phyloP scores from a whole-genome alignment of 1,139 yeast genomes.

The Zygosaccharomyces pseudobailii region DNA sequence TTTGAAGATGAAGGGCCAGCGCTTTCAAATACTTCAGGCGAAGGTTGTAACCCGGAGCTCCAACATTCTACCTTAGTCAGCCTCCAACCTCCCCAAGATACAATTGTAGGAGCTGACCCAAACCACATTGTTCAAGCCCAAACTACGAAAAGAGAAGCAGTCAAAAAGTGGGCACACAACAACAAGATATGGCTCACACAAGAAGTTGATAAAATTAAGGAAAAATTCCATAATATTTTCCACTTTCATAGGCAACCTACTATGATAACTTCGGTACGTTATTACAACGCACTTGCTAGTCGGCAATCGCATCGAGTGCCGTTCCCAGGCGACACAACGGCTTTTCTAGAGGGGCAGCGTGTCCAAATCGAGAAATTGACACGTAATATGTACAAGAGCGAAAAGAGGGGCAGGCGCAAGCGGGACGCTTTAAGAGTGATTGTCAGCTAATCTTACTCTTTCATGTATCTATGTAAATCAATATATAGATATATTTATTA shows the following conservation, averaged over 20 bases:
- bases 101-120: not conserved
- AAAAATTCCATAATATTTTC: slow-evolving; percentile 4
- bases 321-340: slow-evolving; percentile 9
- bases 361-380: slow-evolving; percentile 9
- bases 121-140: not conserved
- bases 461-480: too few relatives aligned
- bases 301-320: slow-evolving; percentile 1
- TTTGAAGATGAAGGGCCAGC: slow-evolving; percentile 8
- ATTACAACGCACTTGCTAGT: slow-evolving; percentile 9
- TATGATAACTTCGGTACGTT: slow-evolving; percentile 13
- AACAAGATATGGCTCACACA: slow-evolving; percentile 5
- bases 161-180: slow-evolving; percentile 8
- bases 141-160: slow-evolving; percentile 3
- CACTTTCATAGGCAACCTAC: slow-evolving; percentile 7
- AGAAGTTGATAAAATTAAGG: slow-evolving; percentile 4
- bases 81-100: not conserved
- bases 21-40: not conserved
- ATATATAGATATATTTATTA: not conserved
- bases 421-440: slow-evolving; percentile 11
- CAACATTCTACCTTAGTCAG: slow-evolving; percentile 3
- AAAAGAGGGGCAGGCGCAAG: slow-evolving; percentile 12
- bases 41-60: not conserved
- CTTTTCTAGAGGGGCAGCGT: slow-evolving; percentile 7
- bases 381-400: slow-evolving; percentile 13
- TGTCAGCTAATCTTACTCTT: not conserved